Evolutionary conservation across 768 basidiomycete species (phyloP).

Genomic region (Hygrocybe coccinea): DNA sequence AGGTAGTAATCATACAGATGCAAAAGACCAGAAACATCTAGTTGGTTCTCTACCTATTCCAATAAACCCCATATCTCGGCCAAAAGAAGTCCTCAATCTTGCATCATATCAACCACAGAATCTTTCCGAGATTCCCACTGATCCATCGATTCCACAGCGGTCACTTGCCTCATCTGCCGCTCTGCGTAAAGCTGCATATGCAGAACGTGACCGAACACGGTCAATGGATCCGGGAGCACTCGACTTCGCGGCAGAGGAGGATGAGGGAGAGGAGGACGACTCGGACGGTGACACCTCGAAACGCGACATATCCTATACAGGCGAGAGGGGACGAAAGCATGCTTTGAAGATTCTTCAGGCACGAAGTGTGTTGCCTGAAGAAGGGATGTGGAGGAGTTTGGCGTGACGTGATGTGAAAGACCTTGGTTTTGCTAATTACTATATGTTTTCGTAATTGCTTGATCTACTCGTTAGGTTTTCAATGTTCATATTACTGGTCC

Average conservation of each 20-base stretch:
- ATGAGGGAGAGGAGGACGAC: constrained; percentile 34
- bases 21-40: not conserved
- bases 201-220: constrained; percentile 61
- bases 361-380: constrained; percentile 60
- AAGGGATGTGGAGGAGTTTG: constrained; percentile 80
- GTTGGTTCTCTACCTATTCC: constrained; percentile 58
- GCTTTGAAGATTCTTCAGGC: constrained; percentile 69
- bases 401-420: constrained; percentile 28
- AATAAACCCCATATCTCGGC: constrained; percentile 40
- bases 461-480: not conserved
- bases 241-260: constrained; percentile 51
- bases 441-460: constrained; percentile 1
- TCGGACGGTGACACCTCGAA: constrained; percentile 20
- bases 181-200: constrained; percentile 58
- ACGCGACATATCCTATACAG: constrained; percentile 24
- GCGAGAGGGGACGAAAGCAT: constrained; percentile 49
- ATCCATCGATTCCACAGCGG: constrained; percentile 26
- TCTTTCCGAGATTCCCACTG: constrained; percentile 32
- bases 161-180: constrained; percentile 40
- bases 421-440: not conserved
- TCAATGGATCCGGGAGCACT: constrained; percentile 65
- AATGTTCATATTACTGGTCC: not conserved
- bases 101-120: constrained; percentile 57
- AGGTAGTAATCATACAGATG: not conserved
- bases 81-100: constrained; percentile 40